Evolutionary conservation across 495 filamentous ascomycete species (phyloP).

Genomic region (Penicillium manginii): DNA sequence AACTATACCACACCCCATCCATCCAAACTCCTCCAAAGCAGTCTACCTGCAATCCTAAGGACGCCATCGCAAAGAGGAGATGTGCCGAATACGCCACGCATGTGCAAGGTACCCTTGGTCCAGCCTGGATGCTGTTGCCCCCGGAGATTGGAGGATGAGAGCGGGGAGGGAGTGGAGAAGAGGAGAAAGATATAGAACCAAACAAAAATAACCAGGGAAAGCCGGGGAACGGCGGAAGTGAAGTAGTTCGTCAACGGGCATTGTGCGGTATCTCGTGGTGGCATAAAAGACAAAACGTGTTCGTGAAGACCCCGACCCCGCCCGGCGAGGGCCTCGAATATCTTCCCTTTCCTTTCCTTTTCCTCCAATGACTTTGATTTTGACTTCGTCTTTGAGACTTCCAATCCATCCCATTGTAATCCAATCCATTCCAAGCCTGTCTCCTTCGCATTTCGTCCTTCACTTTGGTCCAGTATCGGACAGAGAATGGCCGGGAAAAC

Average conservation of each 20-base stretch:
- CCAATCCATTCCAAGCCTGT: not conserved
- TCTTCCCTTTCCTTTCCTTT: slow-evolving; percentile 1
- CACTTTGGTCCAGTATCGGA: slow-evolving; percentile 2
- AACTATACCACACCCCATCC: not conserved
- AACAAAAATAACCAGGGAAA: not conserved
- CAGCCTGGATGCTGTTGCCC: not conserved
- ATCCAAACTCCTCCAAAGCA: slow-evolving; percentile 16
- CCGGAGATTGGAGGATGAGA: no score
- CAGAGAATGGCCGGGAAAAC: not conserved
- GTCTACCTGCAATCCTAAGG: slow-evolving; percentile 19
- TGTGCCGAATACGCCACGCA: slow-evolving; percentile 9
- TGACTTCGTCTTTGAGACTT: slow-evolving; percentile 2
- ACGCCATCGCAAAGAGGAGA: slow-evolving; percentile 6
- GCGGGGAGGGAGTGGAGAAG: no score
- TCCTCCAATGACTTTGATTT: slow-evolving; percentile 8
- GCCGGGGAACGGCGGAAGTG: slow-evolving; percentile 16
- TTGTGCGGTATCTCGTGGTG: slow-evolving; percentile 40
- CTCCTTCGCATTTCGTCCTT: slow-evolving; percentile 9
- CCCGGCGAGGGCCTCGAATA: slow-evolving; percentile 21
- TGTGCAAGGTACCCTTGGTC: not conserved
- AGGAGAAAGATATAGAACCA: slow-evolving; percentile 3
- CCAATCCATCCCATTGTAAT: no score
- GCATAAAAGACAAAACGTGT: slow-evolving; percentile 32
- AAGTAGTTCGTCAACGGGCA: slow-evolving; percentile 38
- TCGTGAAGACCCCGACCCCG: slow-evolving; percentile 32